Evolutionary conservation across 140 eudicot species (phyloP), one percentile per base, ranked within the genome.

Genomic region (Oenanthe javanica): DNA sequence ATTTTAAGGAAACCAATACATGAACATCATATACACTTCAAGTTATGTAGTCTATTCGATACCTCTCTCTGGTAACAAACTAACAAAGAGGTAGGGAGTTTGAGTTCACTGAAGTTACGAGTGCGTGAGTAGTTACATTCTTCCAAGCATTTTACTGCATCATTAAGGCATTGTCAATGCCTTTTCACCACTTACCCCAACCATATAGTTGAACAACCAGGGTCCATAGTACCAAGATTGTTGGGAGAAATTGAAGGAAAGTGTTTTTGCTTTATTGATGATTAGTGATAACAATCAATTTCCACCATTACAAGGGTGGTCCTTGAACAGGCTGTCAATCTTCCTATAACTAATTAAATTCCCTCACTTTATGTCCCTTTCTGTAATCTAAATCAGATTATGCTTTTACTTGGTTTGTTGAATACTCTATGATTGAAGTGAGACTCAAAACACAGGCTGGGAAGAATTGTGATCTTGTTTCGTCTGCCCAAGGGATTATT

Each of bases 301-400:
- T 67, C 45, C 46, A 67, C 74, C 70, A 63, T 64, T 70, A 82
- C 64, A 40, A 19, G 81, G 61, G 78, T 31, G 83, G 81, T 79
- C 85, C 81, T 49, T 18, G 36, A 71, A 78, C 83, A 79, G 82
- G 83, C 85, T 83, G 86, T 79, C 80, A 83, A 27, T 59, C 82
- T 72, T 61, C 15, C 79, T 49, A 51, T 27, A 47, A 52, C 54
- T 18, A 38, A 61, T 31, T 31, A 31, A 31, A 57, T 52, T 59
- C 61, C 78, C 70, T 84, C 84, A 84, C 87, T 84, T 84, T 84
- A 84, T 84, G 87, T 84, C 87, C 67, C 82, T 84, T 80, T 84
- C 87, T 76, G 59, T 67, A 63, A 77, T 69, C 48, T 69, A 42
- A 80, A 84, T 76, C 71, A 83, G 77, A 74, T 79, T 73, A 31